A percentile compares a stretch with the other conserved stretches of the same genome.
phyloP scores from a whole-genome alignment of 2,329 filamentous ascomycete species.

The Fusarium sp. region DNA sequence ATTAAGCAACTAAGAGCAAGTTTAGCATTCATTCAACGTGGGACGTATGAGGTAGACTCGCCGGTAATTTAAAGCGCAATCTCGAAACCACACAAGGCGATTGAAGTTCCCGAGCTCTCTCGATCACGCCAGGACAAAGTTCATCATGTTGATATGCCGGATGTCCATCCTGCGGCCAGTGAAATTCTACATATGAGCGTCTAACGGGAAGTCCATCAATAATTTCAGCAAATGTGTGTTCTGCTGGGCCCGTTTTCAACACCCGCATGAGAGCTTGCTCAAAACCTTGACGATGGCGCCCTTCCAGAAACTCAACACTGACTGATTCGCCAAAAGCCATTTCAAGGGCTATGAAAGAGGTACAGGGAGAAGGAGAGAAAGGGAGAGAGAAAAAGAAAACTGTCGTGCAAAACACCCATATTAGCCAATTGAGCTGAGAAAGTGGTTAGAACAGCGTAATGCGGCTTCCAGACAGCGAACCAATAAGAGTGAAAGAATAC shows the following conservation, averaged over 20 bases:
- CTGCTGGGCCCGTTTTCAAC: neutral
- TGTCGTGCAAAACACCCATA: neutral
- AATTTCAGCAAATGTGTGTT: conserved; percentile 1
- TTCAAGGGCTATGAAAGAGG: neutral
- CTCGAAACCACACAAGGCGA: neutral
- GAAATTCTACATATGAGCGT: neutral
- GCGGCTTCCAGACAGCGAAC: neutral
- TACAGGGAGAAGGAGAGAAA: neutral
- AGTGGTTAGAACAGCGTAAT: neutral
- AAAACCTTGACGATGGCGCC: neutral
- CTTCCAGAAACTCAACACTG: neutral
- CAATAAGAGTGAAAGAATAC: neutral
- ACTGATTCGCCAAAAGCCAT: neutral
- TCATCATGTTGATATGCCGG: neutral
- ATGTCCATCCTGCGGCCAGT: neutral
- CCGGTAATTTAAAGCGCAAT: neutral
- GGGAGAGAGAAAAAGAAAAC: neutral
- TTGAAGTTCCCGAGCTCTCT: neutral
- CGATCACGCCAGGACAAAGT: neutral
- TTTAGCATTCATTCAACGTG: neutral
- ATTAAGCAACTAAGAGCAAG: neutral
- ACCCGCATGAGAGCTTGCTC: neutral
- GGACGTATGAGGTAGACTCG: neutral
- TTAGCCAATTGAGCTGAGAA: neutral
- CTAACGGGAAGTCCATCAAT: conserved; percentile 1